Percentiles rank a stretch among this genome's conserved stretches.
phyloP scores from a whole-genome alignment of 2,329 filamentous ascomycete species.

The Pseudohalonectria lignicola region DNA sequence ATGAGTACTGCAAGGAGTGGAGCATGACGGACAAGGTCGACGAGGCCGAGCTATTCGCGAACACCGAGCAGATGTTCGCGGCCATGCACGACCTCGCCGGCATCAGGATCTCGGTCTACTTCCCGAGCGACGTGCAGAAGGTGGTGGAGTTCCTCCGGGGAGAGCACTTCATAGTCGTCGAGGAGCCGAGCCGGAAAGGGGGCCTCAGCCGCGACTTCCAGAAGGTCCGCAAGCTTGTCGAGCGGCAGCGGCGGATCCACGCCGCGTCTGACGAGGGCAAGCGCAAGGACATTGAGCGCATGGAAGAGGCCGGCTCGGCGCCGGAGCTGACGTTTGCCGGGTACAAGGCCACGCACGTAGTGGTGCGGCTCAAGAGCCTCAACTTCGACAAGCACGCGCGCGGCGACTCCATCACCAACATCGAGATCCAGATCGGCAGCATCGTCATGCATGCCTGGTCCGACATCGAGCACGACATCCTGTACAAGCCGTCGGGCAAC shows the following conservation, averaged over 20 bases:
- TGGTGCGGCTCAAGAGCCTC: neutral
- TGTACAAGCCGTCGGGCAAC: constrained; percentile 13
- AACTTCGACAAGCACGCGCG: neutral
- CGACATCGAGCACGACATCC: constrained; percentile 15
- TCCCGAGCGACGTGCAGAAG: neutral
- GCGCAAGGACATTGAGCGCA: neutral
- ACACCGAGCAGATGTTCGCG: neutral
- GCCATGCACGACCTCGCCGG: neutral
- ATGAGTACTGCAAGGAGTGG: neutral
- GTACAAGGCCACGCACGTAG: neutral
- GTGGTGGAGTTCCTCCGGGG: neutral
- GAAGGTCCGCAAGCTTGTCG: too few relatives aligned
- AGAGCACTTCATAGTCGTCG: neutral
- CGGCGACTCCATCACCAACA: too few relatives aligned
- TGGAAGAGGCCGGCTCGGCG: neutral
- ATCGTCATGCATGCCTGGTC: constrained; percentile 15
- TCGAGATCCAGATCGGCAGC: constrained; percentile 19
- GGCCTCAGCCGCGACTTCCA: too few relatives aligned
- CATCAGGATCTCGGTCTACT: neutral
- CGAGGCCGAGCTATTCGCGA: neutral
- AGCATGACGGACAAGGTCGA: neutral
- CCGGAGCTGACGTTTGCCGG: neutral
- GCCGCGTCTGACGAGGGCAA: neutral
- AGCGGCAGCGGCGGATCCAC: neutral
- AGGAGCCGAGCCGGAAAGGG: neutral